Conservation (phyloP, 768 basidiomycete species). For the Termitomyces sp. region DNA sequence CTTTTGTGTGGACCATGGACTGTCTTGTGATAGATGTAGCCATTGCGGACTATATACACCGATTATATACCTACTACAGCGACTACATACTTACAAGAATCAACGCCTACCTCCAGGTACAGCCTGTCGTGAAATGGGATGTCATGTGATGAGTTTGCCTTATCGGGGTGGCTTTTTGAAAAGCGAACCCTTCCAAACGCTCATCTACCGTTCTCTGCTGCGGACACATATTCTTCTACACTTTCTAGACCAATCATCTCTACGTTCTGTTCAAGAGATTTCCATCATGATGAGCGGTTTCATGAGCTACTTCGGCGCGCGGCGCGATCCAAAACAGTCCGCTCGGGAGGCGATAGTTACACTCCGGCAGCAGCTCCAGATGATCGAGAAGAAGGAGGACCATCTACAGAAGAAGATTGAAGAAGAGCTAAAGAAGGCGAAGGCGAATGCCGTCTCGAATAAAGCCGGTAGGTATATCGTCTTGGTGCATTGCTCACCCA, state of each 20-base stretch:
- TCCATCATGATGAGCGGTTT: constrained; percentile 59
- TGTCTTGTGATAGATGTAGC: not conserved
- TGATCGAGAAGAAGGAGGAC: constrained; percentile 99
- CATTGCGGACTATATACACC: constrained; percentile 2
- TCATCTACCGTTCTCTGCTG: constrained; percentile 9
- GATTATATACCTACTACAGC: constrained; percentile 4
- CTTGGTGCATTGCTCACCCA: not conserved
- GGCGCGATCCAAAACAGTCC: constrained; percentile 75
- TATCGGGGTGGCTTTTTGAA: constrained; percentile 28
- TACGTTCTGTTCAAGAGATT: not conserved
- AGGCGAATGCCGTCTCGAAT: constrained; percentile 88
- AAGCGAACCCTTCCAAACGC: constrained; percentile 4
- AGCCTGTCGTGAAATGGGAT: not conserved
- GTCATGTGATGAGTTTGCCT: constrained; percentile 21
- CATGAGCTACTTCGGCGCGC: constrained; percentile 87
- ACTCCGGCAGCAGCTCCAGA: constrained; percentile 88
- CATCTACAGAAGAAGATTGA: constrained; percentile 94
- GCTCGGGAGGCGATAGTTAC: constrained; percentile 91
- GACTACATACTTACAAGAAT: constrained; percentile 3
- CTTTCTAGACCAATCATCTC: constrained; percentile 1
- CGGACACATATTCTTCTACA: constrained; percentile 7
- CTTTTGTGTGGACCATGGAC: not conserved
- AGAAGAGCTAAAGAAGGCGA: constrained; percentile 88
- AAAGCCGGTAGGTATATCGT: constrained; percentile 67
- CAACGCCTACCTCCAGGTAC: not conserved